These are phyloP conservation scores for Cornus kousa DNA, from an alignment of 148 eudicot species.

Conservation along the genomic window DNA sequence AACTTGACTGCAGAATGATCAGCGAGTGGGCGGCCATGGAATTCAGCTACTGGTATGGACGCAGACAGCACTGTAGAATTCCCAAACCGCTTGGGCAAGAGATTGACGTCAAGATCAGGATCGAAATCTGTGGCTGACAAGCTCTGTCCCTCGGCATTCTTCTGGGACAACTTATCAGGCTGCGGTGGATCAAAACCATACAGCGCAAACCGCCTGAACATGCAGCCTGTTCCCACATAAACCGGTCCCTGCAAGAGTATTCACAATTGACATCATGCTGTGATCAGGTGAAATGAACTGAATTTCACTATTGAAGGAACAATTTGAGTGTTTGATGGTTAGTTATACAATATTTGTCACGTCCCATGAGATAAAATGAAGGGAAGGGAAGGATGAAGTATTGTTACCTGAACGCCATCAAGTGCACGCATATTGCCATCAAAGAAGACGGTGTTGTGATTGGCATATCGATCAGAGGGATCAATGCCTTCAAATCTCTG, in stretches of 20 bases:
- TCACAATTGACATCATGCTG: too few species aligned
- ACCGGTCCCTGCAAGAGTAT: constrained; percentile 64
- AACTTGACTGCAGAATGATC: constrained; percentile 90
- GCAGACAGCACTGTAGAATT: constrained; percentile 76
- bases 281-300: too few species aligned
- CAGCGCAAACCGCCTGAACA: constrained; percentile 91
- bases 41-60: constrained; percentile 83
- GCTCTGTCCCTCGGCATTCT: constrained; percentile 44
- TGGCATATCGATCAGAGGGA: constrained; percentile 90
- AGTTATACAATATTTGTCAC: too few species aligned
- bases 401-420: constrained; percentile 76
- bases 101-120: constrained; percentile 73
- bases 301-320: too few species aligned
- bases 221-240: constrained; percentile 87
- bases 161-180: constrained; percentile 27
- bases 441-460: constrained; percentile 90
- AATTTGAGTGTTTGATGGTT: too few species aligned
- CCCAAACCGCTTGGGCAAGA: constrained; percentile 82
- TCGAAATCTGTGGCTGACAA: constrained; percentile 65
- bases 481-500: constrained; percentile 97
- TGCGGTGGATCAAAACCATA: constrained; percentile 92
- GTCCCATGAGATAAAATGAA: too few species aligned
- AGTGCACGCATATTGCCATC: constrained; percentile 98
- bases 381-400: too few species aligned
- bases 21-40: constrained; percentile 87